These are phyloP conservation scores for Globisporangium sylvaticum DNA, from an alignment of 352 stramenopile genomes.

Conservation along the genomic window DNA sequence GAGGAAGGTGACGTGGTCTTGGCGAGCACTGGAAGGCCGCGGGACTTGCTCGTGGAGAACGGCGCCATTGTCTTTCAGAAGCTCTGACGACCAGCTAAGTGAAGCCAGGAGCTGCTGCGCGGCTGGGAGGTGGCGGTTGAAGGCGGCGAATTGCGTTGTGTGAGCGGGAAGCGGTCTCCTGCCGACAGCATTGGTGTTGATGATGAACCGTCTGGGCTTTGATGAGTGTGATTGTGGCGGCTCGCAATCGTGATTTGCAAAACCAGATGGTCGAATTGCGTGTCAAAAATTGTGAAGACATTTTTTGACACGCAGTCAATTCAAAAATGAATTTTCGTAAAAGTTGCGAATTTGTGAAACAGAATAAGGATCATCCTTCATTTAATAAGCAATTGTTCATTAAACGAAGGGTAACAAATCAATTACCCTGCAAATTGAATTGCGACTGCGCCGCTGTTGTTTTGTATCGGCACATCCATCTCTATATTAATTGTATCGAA, in stretches of 20 bases:
- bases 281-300: no score
- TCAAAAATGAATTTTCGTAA: no score
- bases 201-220: background rate
- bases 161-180: background rate
- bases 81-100: background rate
- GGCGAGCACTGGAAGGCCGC: background rate
- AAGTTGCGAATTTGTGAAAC: no score
- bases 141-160: background rate
- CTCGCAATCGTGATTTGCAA: background rate
- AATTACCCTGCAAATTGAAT: no score
- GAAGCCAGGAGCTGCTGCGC: background rate
- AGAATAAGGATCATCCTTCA: no score
- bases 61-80: background rate
- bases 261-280: background rate
- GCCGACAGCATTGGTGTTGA: background rate
- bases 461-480: no score
- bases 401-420: no score
- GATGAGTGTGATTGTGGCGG: constrained; percentile 1
- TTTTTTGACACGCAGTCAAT: no score
- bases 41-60: background rate
- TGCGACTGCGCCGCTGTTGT: no score
- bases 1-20: background rate
- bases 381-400: no score
- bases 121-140: no score
- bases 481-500: no score